phyloP scores from a whole-genome alignment of 1,284 basidiomycete genomes.

The Trichosporon ovoides region DNA sequence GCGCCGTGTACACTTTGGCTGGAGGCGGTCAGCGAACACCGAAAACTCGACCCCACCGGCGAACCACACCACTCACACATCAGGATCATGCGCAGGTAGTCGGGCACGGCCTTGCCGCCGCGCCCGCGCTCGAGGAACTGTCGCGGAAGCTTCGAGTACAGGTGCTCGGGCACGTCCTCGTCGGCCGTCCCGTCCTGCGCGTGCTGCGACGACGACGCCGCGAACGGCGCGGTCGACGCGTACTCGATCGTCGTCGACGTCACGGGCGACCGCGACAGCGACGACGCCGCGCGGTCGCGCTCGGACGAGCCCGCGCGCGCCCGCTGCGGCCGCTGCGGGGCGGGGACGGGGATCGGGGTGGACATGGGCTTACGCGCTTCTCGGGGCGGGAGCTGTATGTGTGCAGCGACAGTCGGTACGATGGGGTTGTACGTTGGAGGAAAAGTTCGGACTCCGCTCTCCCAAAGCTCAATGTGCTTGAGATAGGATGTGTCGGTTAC shows the following conservation, averaged over 20 bases:
- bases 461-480: no score
- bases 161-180: constrained; percentile 43
- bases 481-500: no score
- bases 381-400: neutral
- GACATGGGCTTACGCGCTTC: neutral
- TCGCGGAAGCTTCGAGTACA: constrained; percentile 45
- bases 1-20: constrained; percentile 79
- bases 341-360: neutral
- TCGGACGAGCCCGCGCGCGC: neutral
- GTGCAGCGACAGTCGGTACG: neutral
- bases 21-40: neutral
- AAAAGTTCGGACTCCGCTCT: neutral
- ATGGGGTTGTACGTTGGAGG: neutral
- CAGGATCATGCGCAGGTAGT: constrained; percentile 89
- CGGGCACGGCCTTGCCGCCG: constrained; percentile 57
- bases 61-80: constrained; percentile 51
- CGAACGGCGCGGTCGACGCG: constrained; percentile 44
- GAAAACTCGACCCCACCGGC: neutral
- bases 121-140: constrained; percentile 36
- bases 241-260: constrained; percentile 41
- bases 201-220: constrained; percentile 33
- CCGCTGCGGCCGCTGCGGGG: neutral
- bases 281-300: neutral
- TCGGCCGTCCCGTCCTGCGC: constrained; percentile 32
- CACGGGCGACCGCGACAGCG: constrained; percentile 7